Conservation (phyloP, 2,329 filamentous ascomycete genomes). For the Cordyceps militaris region DNA sequence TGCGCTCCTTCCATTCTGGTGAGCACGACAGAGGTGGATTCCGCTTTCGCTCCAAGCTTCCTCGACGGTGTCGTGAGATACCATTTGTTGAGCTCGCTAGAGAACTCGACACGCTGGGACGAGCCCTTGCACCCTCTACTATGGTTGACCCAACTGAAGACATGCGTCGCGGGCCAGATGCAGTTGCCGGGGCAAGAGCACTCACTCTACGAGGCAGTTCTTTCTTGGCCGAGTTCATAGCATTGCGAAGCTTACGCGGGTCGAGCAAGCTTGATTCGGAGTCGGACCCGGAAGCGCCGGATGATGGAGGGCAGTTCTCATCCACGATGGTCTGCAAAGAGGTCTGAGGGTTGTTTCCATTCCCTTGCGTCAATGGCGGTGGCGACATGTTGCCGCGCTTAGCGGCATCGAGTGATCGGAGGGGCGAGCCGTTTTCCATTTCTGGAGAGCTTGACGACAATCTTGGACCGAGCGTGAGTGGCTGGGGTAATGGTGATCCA, state of each 20-base stretch:
- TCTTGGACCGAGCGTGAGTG: conserved; percentile 50
- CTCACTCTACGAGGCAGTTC: conserved; percentile 36
- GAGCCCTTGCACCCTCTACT: conserved; percentile 20
- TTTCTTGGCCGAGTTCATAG: conserved; percentile 46
- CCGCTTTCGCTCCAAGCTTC: conserved; percentile 42
- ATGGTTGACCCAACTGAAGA: conserved; percentile 36
- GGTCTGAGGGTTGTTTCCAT: conserved; percentile 27
- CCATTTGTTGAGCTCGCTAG: conserved; percentile 47
- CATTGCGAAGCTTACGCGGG: conserved; percentile 46
- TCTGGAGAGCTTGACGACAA: conserved; percentile 40
- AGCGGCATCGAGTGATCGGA: conserved; percentile 44
- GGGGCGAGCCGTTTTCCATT: conserved; percentile 30
- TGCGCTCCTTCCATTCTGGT: conserved; percentile 34
- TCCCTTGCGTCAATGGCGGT: conserved; percentile 28
- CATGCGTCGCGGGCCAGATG: conserved; percentile 34
- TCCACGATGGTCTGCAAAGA: conserved; percentile 34
- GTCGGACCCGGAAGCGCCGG: conserved; percentile 32
- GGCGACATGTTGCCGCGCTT: conserved; percentile 46
- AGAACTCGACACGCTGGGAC: conserved; percentile 33
- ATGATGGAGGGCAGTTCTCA: conserved; percentile 46
- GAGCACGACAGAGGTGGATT: conserved; percentile 49
- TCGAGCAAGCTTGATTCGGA: conserved; percentile 46
- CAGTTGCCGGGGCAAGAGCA: conserved; percentile 27
- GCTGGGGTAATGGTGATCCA: conserved; percentile 55
- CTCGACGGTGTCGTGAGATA: conserved; percentile 46